Base-by-base conservation (phyloP, 306 rosid species). In the Fragaria nilgerrensis region DNA sequence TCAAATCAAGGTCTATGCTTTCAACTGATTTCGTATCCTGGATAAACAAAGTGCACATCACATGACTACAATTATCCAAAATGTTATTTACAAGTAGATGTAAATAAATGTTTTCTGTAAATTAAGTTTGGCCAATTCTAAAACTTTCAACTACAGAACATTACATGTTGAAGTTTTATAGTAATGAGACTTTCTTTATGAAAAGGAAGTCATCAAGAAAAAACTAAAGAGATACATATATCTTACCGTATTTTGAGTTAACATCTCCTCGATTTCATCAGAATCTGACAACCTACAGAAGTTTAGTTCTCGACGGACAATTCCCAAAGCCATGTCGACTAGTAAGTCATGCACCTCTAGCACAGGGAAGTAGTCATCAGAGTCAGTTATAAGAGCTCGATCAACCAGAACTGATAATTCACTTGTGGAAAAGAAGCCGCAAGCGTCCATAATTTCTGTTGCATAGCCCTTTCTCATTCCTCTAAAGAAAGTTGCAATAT, bases 401-500 rank as follows among this genome's bases (percentile, higher is more conserved):
- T 86, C 82, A 72, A 58, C 52, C 44, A 88, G 80, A 75, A 79
- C 71, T 6, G 52, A 75, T 49, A 84, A 29, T 58, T 79, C 87
- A 64, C 37, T 82, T 23, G 2, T 5, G 39, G 89, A 71, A 73
- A 16, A 13, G 59, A 76, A 64, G 8, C 84, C 88, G 7, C 72
- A 67, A 14, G n/a, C 13, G 0, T 83, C 72, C 12, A 85, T 37
- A 16, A 83, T 70, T 37, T 79, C 63, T 27, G 43, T 73, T 1
- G 76, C 84, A 68, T 29, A 23, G 37, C 64, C 82, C 36, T 23
- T 29, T 15, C 41, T 16, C 78, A 68, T 85, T 56, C 86, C 89
- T 23, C 73, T 79, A 53, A 86, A 89, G 82, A 86, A 89, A 75
- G 88, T 79, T 29, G 79, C 79, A 49, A 75, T 48, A 64, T 77